Conservation (phyloP, 306 rosid genomes). For the Vigna radiata region DNA sequence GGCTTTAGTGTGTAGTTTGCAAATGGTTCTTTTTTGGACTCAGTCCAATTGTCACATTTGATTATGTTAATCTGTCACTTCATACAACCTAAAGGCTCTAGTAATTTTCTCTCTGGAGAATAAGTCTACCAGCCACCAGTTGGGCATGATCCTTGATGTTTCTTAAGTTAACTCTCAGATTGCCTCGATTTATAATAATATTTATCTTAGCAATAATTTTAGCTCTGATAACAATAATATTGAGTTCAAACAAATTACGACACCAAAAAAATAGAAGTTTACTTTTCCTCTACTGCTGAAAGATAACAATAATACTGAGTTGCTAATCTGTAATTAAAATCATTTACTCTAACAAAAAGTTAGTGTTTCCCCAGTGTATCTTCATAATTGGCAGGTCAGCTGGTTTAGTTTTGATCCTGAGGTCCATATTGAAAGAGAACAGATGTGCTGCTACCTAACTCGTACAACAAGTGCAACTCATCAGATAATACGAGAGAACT, state of each 20-base stretch:
- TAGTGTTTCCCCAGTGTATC: constrained; percentile 40
- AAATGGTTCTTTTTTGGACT: constrained; percentile 31
- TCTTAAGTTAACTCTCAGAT: constrained; percentile 31
- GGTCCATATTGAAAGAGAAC: constrained; percentile 91
- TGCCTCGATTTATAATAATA: constrained; percentile 7
- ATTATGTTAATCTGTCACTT: constrained; percentile 34
- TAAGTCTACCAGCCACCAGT: constrained; percentile 29
- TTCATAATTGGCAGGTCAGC: constrained; percentile 70
- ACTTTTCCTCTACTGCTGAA: constrained; percentile 33
- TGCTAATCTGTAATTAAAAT: constrained; percentile 4
- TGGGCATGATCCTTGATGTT: constrained; percentile 32
- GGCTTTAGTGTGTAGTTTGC: constrained; percentile 45
- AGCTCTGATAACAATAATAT: neutral
- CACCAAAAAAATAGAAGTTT: constrained; percentile 19
- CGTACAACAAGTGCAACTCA: constrained; percentile 92
- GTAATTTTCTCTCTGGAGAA: constrained; percentile 40
- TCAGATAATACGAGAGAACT: constrained; percentile 85
- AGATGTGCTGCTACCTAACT: constrained; percentile 96
- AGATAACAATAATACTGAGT: constrained; percentile 28
- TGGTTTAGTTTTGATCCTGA: constrained; percentile 99
- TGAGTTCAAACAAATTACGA: constrained; percentile 24
- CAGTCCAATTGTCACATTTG: constrained; percentile 13
- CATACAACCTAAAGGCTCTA: constrained; percentile 23
- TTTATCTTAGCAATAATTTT: constrained; percentile 29
- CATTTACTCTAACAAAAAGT: constrained; percentile 30